A percentile compares a stretch with the other conserved stretches of the same genome.
These are phyloP conservation scores for sorghum (Sorghum bicolor) DNA, from an alignment of 176 grass and related monocot species.

Conservation along the genomic window Sorghum_bicolor_NCBIv3 NC_012871.2:66585501-66586000, in stretches of 20 bases:
- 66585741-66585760: neutral
- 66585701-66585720: too few species aligned
- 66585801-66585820: neutral
- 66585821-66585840: neutral
- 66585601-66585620: neutral
- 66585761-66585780: neutral
- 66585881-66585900: too few species aligned
- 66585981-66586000: neutral
- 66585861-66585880: too few species aligned
- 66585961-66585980: neutral
- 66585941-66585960: too few species aligned
- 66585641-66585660: neutral
- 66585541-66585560: neutral
- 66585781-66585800: conserved; percentile 7
- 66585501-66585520: neutral
- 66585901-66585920: too few species aligned
- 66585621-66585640: neutral
- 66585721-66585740: neutral
- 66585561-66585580: neutral
- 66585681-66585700: too few species aligned
- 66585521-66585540: neutral
- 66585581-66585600: conserved; percentile 23
- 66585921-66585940: too few species aligned
- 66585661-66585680: too few species aligned
- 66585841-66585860: neutral